Evolutionary conservation across 495 filamentous ascomycete genomes (phyloP), one percentile per base, ranked within the genome.

Genomic region (Cercophora samala): DNA sequence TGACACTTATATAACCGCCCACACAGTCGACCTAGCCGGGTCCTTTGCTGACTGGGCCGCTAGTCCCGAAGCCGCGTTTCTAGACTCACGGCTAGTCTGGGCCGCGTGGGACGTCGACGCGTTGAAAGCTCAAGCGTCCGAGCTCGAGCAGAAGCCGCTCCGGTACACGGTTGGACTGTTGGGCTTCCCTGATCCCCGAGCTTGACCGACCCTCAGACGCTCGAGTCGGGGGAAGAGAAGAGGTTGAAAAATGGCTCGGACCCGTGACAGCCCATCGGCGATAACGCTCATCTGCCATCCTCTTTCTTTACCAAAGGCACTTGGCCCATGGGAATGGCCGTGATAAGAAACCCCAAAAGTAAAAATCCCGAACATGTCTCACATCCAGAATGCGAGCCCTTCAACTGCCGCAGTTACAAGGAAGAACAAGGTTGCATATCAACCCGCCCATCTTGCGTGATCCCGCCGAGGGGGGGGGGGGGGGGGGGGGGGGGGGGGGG

Each of bases 81-180:
- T 86, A 19, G 79, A 80, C 53, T 82, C 83, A 13, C 79, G 77
- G 60, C 80, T 84, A 60, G 73, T 82, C 4, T 84, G 78, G 75
- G 74, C 75, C 2, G 72, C 75, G 26, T 87, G 84, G 84, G 85
- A 87, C 68, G 78, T 84, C 0, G 75, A 83, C 4, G 82, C 85
- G 74, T 61, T 86, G 65, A 37, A 62, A 32, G 63, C 23, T 6
- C 58, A 56, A 56, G 53, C 53, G n/a, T 56, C 53, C 13, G 53
- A 19, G 22, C 22, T 56, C n/a, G 22, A 23, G 5, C n/a, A 19
- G 22, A 23, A 56, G n/a, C 53, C 53, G 53, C 22, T 21, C 53
- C 4, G 11, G n/a, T 22, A 56, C 8, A 21, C 53, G 17, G 2
- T 56, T 56, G 19, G 53, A 4, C 53, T 56, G n/a, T 2, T 56